These are phyloP conservation scores for Suillus hirtellus DNA, from an alignment of 768 basidiomycete genomes.

Conservation along the genomic window DNA sequence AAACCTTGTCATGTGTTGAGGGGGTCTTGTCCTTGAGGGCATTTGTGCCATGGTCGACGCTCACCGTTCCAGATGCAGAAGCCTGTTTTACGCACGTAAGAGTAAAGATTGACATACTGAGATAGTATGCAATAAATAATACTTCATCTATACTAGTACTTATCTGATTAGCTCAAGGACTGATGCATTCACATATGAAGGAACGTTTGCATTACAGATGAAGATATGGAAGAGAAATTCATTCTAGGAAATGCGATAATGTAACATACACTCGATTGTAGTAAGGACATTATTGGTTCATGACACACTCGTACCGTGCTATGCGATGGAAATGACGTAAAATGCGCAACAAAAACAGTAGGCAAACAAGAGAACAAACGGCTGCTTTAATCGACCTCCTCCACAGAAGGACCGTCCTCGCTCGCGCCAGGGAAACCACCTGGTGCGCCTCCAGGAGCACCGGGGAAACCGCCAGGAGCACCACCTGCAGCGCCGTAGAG, in stretches of 20 bases:
- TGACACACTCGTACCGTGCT: constrained; percentile 31
- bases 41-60: constrained; percentile 25
- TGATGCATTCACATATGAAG: no score
- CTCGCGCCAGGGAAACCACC: constrained; percentile 49
- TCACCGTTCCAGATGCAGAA: not conserved
- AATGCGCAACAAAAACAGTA: constrained; percentile 19
- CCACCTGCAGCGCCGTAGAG: constrained; percentile 66
- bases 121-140: not conserved
- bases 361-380: constrained; percentile 14
- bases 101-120: not conserved
- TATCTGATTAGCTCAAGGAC: not conserved
- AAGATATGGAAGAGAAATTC: constrained; percentile 13
- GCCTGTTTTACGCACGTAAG: not conserved
- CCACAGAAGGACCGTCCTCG: constrained; percentile 87
- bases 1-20: constrained; percentile 26
- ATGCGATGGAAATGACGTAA: constrained; percentile 29
- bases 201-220: not conserved
- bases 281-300: constrained; percentile 28
- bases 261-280: constrained; percentile 29
- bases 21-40: constrained; percentile 20
- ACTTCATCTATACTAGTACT: not conserved
- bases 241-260: constrained; percentile 31
- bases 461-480: constrained; percentile 58
- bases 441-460: constrained; percentile 46
- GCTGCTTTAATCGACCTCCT: constrained; percentile 77